Conservation (phyloP, 257 asterid genomes). For the Penstemon eatonii region DNA sequence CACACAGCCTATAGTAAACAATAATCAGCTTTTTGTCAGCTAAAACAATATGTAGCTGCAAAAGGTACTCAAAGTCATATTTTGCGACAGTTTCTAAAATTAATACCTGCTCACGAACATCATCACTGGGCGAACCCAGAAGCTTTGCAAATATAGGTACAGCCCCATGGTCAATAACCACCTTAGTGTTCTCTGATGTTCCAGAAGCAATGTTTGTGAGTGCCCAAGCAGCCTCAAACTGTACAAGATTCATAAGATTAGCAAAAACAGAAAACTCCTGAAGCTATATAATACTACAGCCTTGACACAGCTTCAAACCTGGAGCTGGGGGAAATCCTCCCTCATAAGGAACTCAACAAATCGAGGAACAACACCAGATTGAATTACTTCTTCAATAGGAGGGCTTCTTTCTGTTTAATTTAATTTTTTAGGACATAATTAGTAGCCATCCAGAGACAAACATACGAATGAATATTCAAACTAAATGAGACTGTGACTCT, state of each 20-base stretch:
- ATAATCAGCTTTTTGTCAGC: neutral
- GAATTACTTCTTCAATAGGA: constrained; percentile 93
- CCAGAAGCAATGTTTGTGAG: constrained; percentile 97
- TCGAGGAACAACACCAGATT: constrained; percentile 92
- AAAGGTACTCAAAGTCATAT: neutral
- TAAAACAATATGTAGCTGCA: constrained; percentile 5
- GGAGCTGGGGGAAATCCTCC: constrained; percentile 84
- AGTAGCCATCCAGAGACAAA: constrained; percentile 10
- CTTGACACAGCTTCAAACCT: constrained; percentile 45
- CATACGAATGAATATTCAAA: neutral
- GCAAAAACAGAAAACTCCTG: neutral
- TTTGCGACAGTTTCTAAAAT: neutral
- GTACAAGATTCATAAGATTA: constrained; percentile 26
- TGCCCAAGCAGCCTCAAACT: constrained; percentile 99
- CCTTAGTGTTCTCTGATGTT: constrained; percentile 86
- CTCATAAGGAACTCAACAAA: constrained; percentile 80
- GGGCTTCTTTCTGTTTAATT: constrained; percentile 70
- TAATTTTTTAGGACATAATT: neutral
- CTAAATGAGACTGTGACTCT: constrained; percentile 13
- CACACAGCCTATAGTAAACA: constrained; percentile 68
- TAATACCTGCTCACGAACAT: constrained; percentile 92
- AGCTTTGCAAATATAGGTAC: constrained; percentile 84
- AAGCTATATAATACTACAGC: neutral
- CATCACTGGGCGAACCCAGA: constrained; percentile 83
- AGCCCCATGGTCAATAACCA: constrained; percentile 88